phyloP scores from a whole-genome alignment of 441 rosid genomes.

The Lepidium campestre region DNA sequence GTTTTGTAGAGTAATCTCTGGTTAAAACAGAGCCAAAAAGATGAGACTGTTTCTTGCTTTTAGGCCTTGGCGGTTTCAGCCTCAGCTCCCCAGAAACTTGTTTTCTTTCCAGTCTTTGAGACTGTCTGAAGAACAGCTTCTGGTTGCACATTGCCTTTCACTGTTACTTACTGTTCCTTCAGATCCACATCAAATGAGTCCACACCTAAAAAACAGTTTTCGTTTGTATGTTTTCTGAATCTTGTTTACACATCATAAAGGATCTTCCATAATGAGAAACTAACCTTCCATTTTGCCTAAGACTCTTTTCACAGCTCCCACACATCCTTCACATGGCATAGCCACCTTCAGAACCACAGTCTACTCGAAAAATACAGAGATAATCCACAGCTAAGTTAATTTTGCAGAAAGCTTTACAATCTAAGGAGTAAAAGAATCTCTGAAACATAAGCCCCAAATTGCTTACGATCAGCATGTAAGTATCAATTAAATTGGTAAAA shows the following conservation, averaged over 20 bases:
- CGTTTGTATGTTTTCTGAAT: background rate
- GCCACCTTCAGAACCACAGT: constrained; percentile 77
- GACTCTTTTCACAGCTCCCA: constrained; percentile 85
- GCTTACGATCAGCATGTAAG: background rate
- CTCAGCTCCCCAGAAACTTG: constrained; percentile 67
- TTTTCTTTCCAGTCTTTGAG: constrained; percentile 81
- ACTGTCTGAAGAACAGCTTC: constrained; percentile 79
- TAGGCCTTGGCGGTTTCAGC: constrained; percentile 34
- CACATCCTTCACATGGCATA: constrained; percentile 82
- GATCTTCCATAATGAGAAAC: background rate
- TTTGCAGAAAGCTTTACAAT: background rate
- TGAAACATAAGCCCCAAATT: background rate
- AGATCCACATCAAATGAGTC: constrained; percentile 69
- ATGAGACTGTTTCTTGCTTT: background rate
- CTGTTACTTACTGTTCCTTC: constrained; percentile 82
- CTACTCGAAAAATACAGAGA: constrained; percentile 39
- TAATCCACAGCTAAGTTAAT: background rate
- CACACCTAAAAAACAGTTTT: constrained; percentile 47
- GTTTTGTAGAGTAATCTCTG: background rate
- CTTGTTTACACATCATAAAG: background rate
- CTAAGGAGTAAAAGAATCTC: background rate
- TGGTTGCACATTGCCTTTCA: constrained; percentile 77
- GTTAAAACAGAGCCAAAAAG: background rate
- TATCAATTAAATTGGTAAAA: background rate
- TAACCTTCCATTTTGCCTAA: constrained; percentile 81